phyloP scores from a whole-genome alignment of 116 monocot genomes.

The Papilionanthe hybrid region DNA sequence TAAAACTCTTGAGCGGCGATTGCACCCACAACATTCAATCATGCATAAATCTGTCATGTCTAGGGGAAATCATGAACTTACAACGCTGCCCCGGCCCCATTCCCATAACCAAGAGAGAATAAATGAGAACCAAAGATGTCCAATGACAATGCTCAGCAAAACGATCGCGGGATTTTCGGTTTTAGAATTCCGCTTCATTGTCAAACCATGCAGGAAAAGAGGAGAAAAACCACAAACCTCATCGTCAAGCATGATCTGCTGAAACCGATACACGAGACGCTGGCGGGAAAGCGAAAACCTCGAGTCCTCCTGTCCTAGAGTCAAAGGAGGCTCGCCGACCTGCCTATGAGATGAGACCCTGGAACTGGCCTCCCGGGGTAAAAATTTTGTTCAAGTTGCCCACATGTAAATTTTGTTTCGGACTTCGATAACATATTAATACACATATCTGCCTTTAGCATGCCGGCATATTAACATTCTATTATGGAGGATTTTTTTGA shows the following conservation, averaged over 20 bases:
- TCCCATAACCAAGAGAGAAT: neutral
- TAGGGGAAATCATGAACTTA: neutral
- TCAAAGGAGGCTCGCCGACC: neutral
- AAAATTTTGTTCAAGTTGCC: no score
- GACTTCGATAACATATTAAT: no score
- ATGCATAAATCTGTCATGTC: neutral
- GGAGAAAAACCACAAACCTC: neutral
- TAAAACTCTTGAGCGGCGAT: neutral
- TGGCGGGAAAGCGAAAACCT: neutral
- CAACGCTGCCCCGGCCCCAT: no score
- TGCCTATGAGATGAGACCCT: neutral
- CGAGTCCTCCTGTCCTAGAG: neutral
- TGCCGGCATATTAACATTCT: no score
- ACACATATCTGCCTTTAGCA: no score
- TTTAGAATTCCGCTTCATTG: neutral
- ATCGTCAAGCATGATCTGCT: neutral
- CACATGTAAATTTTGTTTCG: no score
- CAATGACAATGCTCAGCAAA: neutral
- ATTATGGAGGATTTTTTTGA: no score
- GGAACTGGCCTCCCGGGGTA: no score
- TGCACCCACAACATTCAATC: neutral
- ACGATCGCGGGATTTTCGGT: neutral
- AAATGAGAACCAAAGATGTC: neutral
- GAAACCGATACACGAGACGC: neutral
- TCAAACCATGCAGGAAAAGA: neutral